Base-by-base conservation (phyloP, 768 basidiomycete genomes). In the Mycena albidolilacea region DNA sequence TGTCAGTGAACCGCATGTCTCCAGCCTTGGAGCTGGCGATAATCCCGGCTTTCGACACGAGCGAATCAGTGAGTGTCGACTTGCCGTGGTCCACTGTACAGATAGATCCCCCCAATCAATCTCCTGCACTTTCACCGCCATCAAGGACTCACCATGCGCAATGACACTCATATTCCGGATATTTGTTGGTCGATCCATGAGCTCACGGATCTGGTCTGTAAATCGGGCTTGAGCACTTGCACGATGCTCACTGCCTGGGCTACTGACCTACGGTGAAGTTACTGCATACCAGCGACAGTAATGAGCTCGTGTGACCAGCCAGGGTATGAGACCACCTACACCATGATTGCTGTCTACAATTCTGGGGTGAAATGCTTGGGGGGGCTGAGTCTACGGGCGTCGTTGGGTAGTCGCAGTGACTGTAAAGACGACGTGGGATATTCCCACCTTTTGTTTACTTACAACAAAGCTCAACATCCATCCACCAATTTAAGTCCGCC, bases 21-120 rank as follows among this genome's bases (percentile, higher is more conserved):
- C 98, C 98, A 72, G 98, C 96, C 83, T 98, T 97, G 80, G 95
- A 87, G 54, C 88, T 86, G 73, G 98, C 97, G 79, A 99, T 98
- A 83, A 99, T 99, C 90, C 98, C 98, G 75, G 98, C 98, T 88
- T 99, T 99, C 76, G 97, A 97, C 82, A 99, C 97, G 57, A 99
- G 89, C 52, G 97, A 98, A 85, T 99, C 98, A 77, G 98, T 98
- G 78, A 99, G 92, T 79, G 98, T 99, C 69, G 98, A 99, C 86
- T 99, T 99, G 87, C 98, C 98, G 88, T 99, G 98, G 86, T 99
- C 98, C 90, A 99, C 98, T 96, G 79, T 11, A 71, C 58, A 54
- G 58, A 55, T 59, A 64, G 62, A 44, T 73, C 77, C 76, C 39
- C 76, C 38, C 62, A n/a, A 71, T 77, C 59, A 65, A 15, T 58